These are phyloP conservation scores for Aspergillus costaricaensis DNA, from an alignment of 2,329 filamentous ascomycete genomes.

Conservation along the genomic window DNA sequence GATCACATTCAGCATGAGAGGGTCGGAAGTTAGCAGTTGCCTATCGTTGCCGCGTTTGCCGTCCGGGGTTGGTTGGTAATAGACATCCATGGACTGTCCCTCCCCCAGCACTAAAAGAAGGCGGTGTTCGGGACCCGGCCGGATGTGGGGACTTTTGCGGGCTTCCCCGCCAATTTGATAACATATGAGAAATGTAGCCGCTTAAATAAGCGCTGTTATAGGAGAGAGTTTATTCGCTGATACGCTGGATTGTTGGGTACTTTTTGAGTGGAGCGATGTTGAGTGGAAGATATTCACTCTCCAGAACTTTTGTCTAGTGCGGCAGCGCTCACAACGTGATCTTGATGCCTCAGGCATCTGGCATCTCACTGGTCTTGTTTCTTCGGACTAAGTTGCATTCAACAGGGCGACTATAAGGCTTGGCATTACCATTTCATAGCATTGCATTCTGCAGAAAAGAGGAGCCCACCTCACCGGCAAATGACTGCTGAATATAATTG, in stretches of 20 bases:
- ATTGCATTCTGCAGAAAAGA: too few relatives aligned
- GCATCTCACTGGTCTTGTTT: background rate
- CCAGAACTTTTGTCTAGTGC: background rate
- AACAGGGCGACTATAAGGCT: too few relatives aligned
- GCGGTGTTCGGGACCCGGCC: slow-evolving; percentile 29
- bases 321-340: background rate
- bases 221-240: background rate
- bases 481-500: too few relatives aligned
- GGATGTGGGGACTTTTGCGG: slow-evolving; percentile 23
- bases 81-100: background rate
- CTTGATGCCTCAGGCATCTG: background rate
- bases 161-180: slow-evolving; percentile 22
- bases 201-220: background rate
- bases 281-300: background rate
- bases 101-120: slow-evolving; percentile 22
- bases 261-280: background rate
- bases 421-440: too few relatives aligned
- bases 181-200: background rate
- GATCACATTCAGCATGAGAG: slow-evolving; percentile 1
- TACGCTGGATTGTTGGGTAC: background rate
- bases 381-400: too few relatives aligned
- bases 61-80: slow-evolving; percentile 1
- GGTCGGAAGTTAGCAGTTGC: background rate
- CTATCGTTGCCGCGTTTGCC: background rate
- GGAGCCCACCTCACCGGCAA: too few relatives aligned